Percentiles rank a stretch among this genome's conserved stretches.
phyloP scores from a whole-genome alignment of 83 land plant genomes.

The Isoetes engelmannii region DNA sequence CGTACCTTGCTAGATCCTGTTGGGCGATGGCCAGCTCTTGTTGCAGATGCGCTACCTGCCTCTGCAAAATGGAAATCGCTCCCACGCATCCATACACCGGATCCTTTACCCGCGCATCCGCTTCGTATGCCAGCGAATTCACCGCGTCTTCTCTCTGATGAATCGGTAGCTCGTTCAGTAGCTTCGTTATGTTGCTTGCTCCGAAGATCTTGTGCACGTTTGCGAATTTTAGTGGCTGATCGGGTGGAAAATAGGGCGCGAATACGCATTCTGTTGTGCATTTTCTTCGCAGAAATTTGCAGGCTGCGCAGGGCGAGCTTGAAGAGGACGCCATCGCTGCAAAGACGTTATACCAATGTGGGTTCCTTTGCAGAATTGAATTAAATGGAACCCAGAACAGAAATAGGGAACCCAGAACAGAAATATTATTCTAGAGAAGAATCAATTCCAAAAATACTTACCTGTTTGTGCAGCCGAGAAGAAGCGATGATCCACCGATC shows the following conservation, averaged over 20 bases:
- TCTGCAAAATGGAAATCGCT: conserved; percentile 20
- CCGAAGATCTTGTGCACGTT: conserved; percentile 25
- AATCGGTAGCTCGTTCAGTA: conserved; percentile 20
- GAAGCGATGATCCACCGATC: too few relatives aligned
- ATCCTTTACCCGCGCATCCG: conserved; percentile 22
- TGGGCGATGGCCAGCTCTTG: conserved; percentile 22
- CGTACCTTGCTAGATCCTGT: conserved; percentile 20
- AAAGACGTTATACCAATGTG: too few relatives aligned
- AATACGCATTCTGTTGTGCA: conserved; percentile 23
- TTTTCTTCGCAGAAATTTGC: conserved; percentile 20
- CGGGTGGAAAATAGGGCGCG: conserved; percentile 23
- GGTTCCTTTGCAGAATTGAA: too few relatives aligned
- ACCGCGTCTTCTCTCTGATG: conserved; percentile 26
- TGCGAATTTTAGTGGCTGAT: conserved; percentile 23
- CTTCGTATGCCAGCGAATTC: conserved; percentile 24
- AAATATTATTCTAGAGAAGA: too few relatives aligned
- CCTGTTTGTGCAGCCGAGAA: too few relatives aligned
- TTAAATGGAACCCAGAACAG: too few relatives aligned
- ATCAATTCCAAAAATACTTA: too few relatives aligned
- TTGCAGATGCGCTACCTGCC: conserved; percentile 25
- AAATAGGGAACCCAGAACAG: too few relatives aligned
- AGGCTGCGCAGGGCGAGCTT: conserved; percentile 24
- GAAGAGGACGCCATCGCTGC: conserved; percentile 22
- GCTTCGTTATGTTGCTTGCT: conserved; percentile 25
- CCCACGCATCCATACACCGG: conserved; percentile 28